Evolutionary conservation across 495 filamentous ascomycete genomes (phyloP).

Genomic region (Hypoxylon cercidicola): DNA sequence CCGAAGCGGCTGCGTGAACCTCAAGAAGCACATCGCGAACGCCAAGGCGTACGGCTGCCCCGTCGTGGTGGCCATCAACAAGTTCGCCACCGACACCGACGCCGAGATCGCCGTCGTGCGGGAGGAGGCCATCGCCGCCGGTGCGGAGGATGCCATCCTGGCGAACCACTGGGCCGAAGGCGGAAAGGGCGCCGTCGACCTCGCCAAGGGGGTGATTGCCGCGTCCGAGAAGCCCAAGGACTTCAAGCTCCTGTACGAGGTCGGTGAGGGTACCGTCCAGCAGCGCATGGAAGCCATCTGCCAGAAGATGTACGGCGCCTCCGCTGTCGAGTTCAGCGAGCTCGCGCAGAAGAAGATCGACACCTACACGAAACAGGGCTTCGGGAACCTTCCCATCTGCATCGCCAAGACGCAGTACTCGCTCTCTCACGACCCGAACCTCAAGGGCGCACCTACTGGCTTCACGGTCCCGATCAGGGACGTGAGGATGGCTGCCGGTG

Average conservation of each 20-base stretch:
- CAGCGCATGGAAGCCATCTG: conserved; percentile 93
- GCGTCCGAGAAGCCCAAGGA: conserved; percentile 86
- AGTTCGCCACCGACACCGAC: conserved; percentile 91
- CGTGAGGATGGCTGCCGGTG: conserved; percentile 92
- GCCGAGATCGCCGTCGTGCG: conserved; percentile 89
- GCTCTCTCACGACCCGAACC: conserved; percentile 88
- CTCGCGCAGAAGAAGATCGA: conserved; percentile 95
- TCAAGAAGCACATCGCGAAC: conserved; percentile 93
- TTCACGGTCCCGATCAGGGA: conserved; percentile 97
- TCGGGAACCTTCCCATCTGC: conserved; percentile 92
- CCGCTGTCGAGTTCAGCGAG: conserved; percentile 90
- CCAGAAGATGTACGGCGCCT: conserved; percentile 92
- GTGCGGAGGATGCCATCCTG: conserved; percentile 91
- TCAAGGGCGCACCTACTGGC: conserved; percentile 96
- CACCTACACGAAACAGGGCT: conserved; percentile 91
- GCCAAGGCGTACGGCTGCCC: conserved; percentile 89
- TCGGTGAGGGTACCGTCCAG: conserved; percentile 79
- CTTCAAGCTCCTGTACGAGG: conserved; percentile 87
- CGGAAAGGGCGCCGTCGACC: conserved; percentile 87
- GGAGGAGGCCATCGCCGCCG: conserved; percentile 91
- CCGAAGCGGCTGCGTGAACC: conserved; percentile 88
- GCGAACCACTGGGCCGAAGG: conserved; percentile 98
- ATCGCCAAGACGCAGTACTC: conserved; percentile 99
- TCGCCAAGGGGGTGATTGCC: conserved; percentile 86
- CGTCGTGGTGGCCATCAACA: conserved; percentile 98